Conservation (phyloP, 371 early-diverging fungal genomes). For the Gilbertella persicaria region DNA sequence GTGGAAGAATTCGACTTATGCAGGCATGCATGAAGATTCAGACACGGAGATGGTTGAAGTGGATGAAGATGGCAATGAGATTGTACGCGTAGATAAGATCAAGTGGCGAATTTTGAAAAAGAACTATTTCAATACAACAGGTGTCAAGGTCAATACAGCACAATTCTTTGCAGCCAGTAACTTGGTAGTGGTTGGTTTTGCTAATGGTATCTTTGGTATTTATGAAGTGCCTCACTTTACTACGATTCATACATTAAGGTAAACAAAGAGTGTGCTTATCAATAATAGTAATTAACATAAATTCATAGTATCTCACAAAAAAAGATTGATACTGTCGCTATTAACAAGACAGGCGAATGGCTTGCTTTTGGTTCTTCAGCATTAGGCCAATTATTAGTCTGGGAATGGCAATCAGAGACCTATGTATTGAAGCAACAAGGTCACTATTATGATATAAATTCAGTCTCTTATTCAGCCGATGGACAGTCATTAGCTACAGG, state of each 20-base stretch:
- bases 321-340: constrained; percentile 84
- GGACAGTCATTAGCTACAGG: constrained; percentile 96
- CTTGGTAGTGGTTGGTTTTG: constrained; percentile 90
- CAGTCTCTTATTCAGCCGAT: constrained; percentile 87
- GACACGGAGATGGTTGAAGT: constrained; percentile 53
- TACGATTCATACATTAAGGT: constrained; percentile 87
- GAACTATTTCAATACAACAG: constrained; percentile 72
- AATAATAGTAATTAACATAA: not conserved
- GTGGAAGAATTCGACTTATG: constrained; percentile 65
- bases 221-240: constrained; percentile 94
- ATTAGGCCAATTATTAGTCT: constrained; percentile 95
- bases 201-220: constrained; percentile 93
- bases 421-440: constrained; percentile 98
- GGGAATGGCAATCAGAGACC: constrained; percentile 99
- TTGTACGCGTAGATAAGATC: constrained; percentile 37
- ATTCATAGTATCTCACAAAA: constrained; percentile 86
- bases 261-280: too few species aligned
- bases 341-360: constrained; percentile 96
- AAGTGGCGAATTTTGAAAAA: constrained; percentile 69
- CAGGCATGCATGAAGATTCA: constrained; percentile 32
- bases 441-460: constrained; percentile 92
- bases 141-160: constrained; percentile 79
- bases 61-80: constrained; percentile 56
- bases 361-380: constrained; percentile 91
- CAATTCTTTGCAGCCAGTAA: constrained; percentile 75